Conservation (phyloP, 169 alveolate genomes). For the Cryptosporidium meleagridis region DNA sequence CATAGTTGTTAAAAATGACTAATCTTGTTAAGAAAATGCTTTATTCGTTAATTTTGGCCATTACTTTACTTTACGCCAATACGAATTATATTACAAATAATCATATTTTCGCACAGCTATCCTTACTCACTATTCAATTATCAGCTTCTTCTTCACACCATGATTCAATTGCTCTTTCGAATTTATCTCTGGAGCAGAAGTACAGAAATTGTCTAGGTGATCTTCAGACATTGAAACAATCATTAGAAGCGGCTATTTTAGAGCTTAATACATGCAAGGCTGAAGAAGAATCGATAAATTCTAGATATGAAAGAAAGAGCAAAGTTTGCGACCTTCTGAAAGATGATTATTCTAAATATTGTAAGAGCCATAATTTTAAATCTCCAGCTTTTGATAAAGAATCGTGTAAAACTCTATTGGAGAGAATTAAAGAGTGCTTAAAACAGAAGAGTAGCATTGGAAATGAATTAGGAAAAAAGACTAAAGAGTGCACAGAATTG, state of each 20-base stretch:
- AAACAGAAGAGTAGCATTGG: not conserved
- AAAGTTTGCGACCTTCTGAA: not conserved
- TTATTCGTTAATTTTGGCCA: too few species aligned
- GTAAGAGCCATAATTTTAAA: not conserved
- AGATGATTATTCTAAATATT: not conserved
- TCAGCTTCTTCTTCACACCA: not conserved
- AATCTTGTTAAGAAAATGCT: too few species aligned
- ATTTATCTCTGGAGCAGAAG: not conserved
- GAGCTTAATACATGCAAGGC: not conserved
- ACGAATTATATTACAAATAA: not conserved
- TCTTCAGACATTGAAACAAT: not conserved
- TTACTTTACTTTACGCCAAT: too few species aligned
- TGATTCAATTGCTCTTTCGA: not conserved
- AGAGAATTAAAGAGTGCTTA: not conserved
- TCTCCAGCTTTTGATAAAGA: not conserved
- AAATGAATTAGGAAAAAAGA: not conserved
- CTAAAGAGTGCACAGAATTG: not conserved
- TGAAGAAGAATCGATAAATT: too few species aligned
- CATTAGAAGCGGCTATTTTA: not conserved
- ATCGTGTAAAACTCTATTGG: not conserved
- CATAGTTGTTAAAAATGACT: too few species aligned
- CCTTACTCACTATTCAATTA: not conserved
- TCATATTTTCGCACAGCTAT: not conserved
- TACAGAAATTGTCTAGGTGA: not conserved
- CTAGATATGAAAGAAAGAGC: too few species aligned